Conservation (phyloP, 163 green algal species). For the Chlamydomonas reinhardtii region DNA sequence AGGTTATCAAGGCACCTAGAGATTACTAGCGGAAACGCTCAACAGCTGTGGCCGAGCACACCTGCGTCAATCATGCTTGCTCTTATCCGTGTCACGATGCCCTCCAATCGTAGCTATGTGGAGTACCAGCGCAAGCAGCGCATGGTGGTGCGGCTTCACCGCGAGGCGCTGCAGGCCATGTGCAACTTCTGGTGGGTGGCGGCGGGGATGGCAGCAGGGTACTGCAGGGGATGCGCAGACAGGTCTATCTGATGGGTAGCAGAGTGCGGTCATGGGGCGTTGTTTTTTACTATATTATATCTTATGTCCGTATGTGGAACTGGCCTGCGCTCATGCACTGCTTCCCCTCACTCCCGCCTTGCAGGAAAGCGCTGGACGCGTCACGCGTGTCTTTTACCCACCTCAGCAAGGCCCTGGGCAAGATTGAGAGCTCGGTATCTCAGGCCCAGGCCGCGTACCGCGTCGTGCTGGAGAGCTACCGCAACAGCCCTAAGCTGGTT, state of each 20-base stretch:
- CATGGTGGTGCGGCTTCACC: slow-evolving; percentile 31
- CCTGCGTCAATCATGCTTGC: no score
- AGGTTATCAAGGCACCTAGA: no score
- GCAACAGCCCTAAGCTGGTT: slow-evolving; percentile 61
- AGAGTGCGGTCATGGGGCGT: no score
- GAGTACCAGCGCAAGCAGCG: slow-evolving; percentile 45
- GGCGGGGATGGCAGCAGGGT: neutral
- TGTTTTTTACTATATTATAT: no score
- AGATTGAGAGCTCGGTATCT: slow-evolving; percentile 39
- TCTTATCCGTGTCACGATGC: no score
- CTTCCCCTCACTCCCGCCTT: no score
- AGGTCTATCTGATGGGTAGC: neutral
- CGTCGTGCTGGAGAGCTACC: slow-evolving; percentile 62
- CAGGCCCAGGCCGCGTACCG: slow-evolving; percentile 40
- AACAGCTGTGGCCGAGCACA: no score
- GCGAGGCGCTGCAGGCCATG: slow-evolving; percentile 40
- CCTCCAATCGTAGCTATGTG: slow-evolving; percentile 13
- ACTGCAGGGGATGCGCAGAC: neutral
- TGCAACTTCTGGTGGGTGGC: slow-evolving; percentile 43
- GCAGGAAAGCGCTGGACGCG: slow-evolving; percentile 33
- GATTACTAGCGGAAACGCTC: no score
- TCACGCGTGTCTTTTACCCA: slow-evolving; percentile 25
- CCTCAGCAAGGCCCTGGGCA: slow-evolving; percentile 24
- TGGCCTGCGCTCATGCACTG: no score
- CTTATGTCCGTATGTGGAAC: no score